A percentile compares a stretch with the other conserved stretches of the same genome.
Evolutionary conservation across 208 protist genomes (phyloP).

Genomic region (Trypanosoma rangeli): DNA sequence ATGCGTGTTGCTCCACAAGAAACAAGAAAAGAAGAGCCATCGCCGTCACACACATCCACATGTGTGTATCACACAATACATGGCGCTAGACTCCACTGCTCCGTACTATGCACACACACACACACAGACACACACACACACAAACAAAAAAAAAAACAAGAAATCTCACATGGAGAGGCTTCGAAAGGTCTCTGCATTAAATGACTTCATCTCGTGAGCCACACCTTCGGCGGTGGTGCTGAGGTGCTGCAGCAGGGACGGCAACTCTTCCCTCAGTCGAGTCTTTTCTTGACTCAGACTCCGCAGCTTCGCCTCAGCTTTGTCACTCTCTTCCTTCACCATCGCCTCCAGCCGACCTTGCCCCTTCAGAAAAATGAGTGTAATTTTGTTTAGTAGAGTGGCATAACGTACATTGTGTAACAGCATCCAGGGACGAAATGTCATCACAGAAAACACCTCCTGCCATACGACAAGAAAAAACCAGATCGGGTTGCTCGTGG

Average conservation of each 20-base stretch:
- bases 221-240: conserved; percentile 9
- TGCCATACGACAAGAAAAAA: conserved; percentile 70
- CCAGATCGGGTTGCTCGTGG: conserved; percentile 33
- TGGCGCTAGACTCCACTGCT: too few relatives aligned
- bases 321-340: conserved; percentile 22
- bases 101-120: too few relatives aligned
- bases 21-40: neutral
- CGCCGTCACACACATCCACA: neutral
- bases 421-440: conserved; percentile 53
- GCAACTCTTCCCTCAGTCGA: conserved; percentile 11
- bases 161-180: neutral
- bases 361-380: conserved; percentile 27
- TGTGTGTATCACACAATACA: too few relatives aligned
- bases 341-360: conserved; percentile 25
- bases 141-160: conserved; percentile 36
- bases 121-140: conserved; percentile 1
- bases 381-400: conserved; percentile 39
- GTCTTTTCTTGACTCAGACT: conserved; percentile 18
- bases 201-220: conserved; percentile 1
- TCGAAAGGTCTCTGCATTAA: neutral
- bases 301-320: conserved; percentile 30
- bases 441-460: conserved; percentile 52
- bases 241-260: conserved; percentile 1
- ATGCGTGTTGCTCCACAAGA: too few relatives aligned
- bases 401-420: conserved; percentile 42